These are phyloP conservation scores for Cladosporium austrohemisphaericum DNA, from an alignment of 2,329 filamentous ascomycete genomes.

Conservation along the genomic window DNA sequence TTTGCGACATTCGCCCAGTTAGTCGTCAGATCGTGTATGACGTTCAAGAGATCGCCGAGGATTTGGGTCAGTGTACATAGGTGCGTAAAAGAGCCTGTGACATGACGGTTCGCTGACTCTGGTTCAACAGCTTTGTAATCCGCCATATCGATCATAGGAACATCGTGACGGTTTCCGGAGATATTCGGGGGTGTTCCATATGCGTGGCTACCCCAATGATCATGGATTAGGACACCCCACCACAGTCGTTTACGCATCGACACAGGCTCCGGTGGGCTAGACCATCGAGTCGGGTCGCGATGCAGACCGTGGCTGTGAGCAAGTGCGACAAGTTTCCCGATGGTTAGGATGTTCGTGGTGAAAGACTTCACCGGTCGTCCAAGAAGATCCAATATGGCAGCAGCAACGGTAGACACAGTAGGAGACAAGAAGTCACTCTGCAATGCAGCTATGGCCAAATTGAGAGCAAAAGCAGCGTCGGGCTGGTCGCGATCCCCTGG, in stretches of 20 bases:
- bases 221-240: not conserved
- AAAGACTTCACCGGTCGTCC: not conserved
- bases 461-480: not conserved
- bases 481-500: not conserved
- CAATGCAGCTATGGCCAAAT: not conserved
- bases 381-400: not conserved
- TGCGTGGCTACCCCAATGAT: not conserved
- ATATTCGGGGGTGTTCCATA: not conserved
- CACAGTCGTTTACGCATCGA: not conserved
- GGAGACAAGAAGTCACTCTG: not conserved
- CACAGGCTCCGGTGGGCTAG: not conserved
- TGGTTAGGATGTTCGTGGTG: not conserved
- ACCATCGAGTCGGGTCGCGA: not conserved
- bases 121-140: no score
- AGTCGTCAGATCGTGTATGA: not conserved
- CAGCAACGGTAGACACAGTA: not conserved
- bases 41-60: not conserved
- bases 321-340: not conserved
- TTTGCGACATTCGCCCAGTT: no score
- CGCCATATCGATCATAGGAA: not conserved
- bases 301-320: not conserved
- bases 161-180: not conserved
- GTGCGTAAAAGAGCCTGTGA: not conserved
- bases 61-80: not conserved
- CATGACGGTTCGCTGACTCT: no score